Evolutionary conservation across 495 filamentous ascomycete species (phyloP).

Genomic region (Tuber melanosporum): DNA sequence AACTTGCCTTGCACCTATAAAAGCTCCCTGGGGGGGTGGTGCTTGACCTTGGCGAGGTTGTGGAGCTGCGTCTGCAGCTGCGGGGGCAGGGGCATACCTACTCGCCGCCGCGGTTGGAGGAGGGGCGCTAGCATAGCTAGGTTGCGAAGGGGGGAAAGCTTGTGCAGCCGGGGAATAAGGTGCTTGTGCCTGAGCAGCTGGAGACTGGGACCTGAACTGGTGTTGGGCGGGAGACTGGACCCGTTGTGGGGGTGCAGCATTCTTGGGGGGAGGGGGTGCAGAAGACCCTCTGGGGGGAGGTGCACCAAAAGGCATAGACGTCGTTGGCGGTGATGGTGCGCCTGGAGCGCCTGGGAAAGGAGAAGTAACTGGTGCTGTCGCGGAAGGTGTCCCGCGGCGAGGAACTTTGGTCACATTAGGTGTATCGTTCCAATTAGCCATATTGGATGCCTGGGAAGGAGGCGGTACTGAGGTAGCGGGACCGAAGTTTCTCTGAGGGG

Average conservation of each 20-base stretch:
- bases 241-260: constrained; percentile 49
- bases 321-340: constrained; percentile 43
- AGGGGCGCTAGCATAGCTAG: constrained; percentile 61
- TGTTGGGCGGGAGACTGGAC: constrained; percentile 49
- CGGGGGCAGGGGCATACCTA: constrained; percentile 43
- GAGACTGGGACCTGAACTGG: constrained; percentile 35
- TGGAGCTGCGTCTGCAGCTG: constrained; percentile 53
- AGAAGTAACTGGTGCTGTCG: constrained; percentile 54
- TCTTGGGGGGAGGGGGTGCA: constrained; percentile 54
- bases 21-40: constrained; percentile 33
- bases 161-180: constrained; percentile 42
- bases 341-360: constrained; percentile 51
- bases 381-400: constrained; percentile 48
- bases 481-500: constrained; percentile 54
- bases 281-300: constrained; percentile 46
- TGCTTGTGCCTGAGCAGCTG: constrained; percentile 31
- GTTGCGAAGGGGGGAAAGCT: constrained; percentile 48
- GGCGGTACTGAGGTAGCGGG: constrained; percentile 59
- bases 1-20: constrained; percentile 39
- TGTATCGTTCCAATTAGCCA: constrained; percentile 88
- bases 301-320: constrained; percentile 42
- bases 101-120: constrained; percentile 47
- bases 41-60: constrained; percentile 55
- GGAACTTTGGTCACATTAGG: constrained; percentile 71
- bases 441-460: constrained; percentile 63